Evolutionary conservation across 495 filamentous ascomycete genomes (phyloP).

Genomic region (Aspergillus egyptiacus): DNA sequence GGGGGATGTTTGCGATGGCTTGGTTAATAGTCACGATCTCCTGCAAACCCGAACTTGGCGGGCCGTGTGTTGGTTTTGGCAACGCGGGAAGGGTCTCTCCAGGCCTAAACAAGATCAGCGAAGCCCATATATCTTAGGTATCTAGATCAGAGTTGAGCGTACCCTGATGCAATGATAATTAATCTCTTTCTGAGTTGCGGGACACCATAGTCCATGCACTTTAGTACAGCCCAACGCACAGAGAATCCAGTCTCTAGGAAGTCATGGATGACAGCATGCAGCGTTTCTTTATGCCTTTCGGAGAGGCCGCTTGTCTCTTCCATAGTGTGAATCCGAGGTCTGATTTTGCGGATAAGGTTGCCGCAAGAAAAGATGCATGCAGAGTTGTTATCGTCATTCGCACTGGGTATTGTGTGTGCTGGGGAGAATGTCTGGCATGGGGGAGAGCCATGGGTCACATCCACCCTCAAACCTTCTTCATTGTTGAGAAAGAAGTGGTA

Average conservation of each 20-base stretch:
- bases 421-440: slow-evolving; percentile 82
- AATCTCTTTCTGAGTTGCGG: slow-evolving; percentile 57
- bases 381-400: slow-evolving; percentile 68
- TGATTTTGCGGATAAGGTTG: slow-evolving; percentile 51
- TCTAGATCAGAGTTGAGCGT: slow-evolving; percentile 16
- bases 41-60: slow-evolving; percentile 20
- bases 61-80: slow-evolving; percentile 58
- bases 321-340: slow-evolving; percentile 69
- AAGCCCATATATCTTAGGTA: neutral
- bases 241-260: slow-evolving; percentile 66
- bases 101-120: slow-evolving; percentile 44
- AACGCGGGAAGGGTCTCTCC: slow-evolving; percentile 70
- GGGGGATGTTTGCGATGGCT: slow-evolving; percentile 42
- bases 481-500: slow-evolving; percentile 27
- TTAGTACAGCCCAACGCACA: slow-evolving; percentile 51
- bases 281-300: slow-evolving; percentile 43
- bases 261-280: slow-evolving; percentile 56
- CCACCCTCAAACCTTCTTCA: slow-evolving; percentile 40
- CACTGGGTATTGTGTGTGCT: slow-evolving; percentile 59
- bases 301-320: slow-evolving; percentile 75
- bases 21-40: slow-evolving; percentile 42
- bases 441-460: slow-evolving; percentile 74
- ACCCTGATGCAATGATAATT: slow-evolving; percentile 76
- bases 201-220: slow-evolving; percentile 55
- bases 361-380: slow-evolving; percentile 61